Base-by-base conservation (phyloP, 352 stramenopile genomes). In the Phytopythium sindhum region DNA sequence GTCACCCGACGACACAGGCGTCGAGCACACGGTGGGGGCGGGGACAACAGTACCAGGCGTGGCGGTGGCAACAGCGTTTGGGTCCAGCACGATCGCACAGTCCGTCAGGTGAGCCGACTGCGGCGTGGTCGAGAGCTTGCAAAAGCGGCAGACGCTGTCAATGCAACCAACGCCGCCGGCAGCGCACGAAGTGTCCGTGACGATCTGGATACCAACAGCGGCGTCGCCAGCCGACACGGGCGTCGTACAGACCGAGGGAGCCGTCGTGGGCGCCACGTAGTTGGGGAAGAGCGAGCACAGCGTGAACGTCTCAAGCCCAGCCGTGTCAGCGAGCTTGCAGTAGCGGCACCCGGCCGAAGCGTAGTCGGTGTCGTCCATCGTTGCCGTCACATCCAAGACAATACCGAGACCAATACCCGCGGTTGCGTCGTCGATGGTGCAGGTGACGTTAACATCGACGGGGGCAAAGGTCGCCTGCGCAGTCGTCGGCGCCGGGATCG, bases 71-170 rank as follows among this genome's bases (percentile, higher is more conserved):
- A 9, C 21, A 23, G 54, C 33, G 14, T 4, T 50, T 0, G 54
- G 54, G 11, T 33, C 54, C 14, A 53, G 41, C 8, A 45, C 29
- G 11, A 62, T 10, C 39, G 41, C 41, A 35, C 57, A 56, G 57
- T 44, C 29, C 19, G 31, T 56, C 57, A 65, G 24, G 48, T 59
- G 60, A 1, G 35, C 28, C 28, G 60, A 65, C 44, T 65, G 48
- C 1, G 60, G 10, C 14, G 50, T 64, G 10, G 23, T 52, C 9
- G 47, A 48, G 33, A 57, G 29, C 48, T 64, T 64, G 48, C 59
- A 64, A 37, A 68, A 70, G 50, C 69, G 69, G 58, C 69, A 76
- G 29, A 74, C 57, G 37, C 42, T 47, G 8, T 65, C 55, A 7
- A 71, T 57, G 48, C 66, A 76, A 23, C 66, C 69, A 31, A 63